Evolutionary conservation across 129 eudicot species (phyloP).

Genomic region (sunflower (Helianthus annuus)): HanXRQr2.0-SUNRISE NC_035436.2:158782467-158782966

Average conservation of each 20-base stretch:
- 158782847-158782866: not conserved
- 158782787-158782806: not conserved
- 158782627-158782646: not conserved
- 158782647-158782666: conserved; percentile 15
- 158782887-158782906: conserved; percentile 4
- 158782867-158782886: not conserved
- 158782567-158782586: not conserved
- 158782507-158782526: conserved; percentile 23
- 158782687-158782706: conserved; percentile 18
- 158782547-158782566: conserved; percentile 11
- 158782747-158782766: not conserved
- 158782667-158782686: conserved; percentile 11
- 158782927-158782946: no score
- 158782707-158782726: conserved; percentile 9
- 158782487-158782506: not conserved
- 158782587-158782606: conserved; percentile 3
- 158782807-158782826: not conserved
- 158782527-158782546: not conserved
- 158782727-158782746: not conserved
- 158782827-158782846: not conserved
- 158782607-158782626: conserved; percentile 16
- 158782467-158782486: not conserved
- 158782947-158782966: no score
- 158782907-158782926: no score
- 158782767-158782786: not conserved